These are phyloP conservation scores for Escallonia herrerae DNA, from an alignment of 129 eudicot species.

Conservation along the genomic window DNA sequence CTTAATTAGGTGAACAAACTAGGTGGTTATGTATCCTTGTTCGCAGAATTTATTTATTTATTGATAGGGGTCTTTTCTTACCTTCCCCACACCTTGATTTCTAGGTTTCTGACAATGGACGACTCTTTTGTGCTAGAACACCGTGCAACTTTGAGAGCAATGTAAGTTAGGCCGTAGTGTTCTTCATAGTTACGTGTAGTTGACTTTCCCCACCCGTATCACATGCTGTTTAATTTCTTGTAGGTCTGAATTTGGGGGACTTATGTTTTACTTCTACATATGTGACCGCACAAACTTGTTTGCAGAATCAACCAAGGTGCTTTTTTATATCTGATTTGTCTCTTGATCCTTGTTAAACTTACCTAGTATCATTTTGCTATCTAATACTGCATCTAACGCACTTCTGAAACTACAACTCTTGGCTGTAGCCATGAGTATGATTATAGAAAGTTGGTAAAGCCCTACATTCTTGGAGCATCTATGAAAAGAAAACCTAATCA, in stretches of 20 bases:
- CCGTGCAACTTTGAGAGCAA: slow-evolving; percentile 80
- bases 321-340: slow-evolving; percentile 8
- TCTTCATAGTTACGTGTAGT: slow-evolving; percentile 3
- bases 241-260: slow-evolving; percentile 96
- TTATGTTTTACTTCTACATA: slow-evolving; percentile 74
- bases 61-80: slow-evolving; percentile 4
- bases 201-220: slow-evolving; percentile 7
- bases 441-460: not conserved
- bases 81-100: slow-evolving; percentile 19
- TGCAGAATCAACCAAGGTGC: slow-evolving; percentile 81
- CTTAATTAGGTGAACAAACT: slow-evolving; percentile 51
- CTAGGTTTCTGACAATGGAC: slow-evolving; percentile 83
- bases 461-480: not conserved
- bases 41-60: slow-evolving; percentile 2
- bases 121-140: slow-evolving; percentile 87
- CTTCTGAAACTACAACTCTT: not conserved
- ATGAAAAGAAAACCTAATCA: not conserved
- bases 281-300: slow-evolving; percentile 88
- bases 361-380: not conserved
- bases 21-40: not conserved
- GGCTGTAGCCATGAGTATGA: not conserved
- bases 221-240: slow-evolving; percentile 15
- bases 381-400: not conserved
- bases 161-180: slow-evolving; percentile 41
- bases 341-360: not conserved